Percentiles rank a stretch among this genome's conserved stretches.
phyloP scores from a whole-genome alignment of 2,329 filamentous ascomycete species.

The Waltergamsia citrina region DNA sequence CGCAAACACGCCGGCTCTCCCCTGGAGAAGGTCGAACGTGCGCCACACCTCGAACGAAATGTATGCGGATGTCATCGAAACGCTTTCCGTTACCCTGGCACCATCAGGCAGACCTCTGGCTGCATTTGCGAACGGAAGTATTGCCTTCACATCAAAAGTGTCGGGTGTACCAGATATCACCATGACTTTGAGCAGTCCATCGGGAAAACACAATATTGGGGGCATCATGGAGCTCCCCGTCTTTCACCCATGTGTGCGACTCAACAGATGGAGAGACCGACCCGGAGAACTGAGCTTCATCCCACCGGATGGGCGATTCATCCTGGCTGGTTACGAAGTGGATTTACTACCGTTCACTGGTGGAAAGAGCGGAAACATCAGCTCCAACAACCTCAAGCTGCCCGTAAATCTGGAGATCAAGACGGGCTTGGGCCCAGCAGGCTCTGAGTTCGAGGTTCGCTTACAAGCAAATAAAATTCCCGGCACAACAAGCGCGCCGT shows the following conservation, averaged over 20 bases:
- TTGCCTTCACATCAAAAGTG: conserved; percentile 91
- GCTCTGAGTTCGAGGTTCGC: conserved; percentile 83
- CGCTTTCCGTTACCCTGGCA: conserved; percentile 76
- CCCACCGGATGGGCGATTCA: conserved; percentile 88
- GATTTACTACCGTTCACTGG: conserved; percentile 70
- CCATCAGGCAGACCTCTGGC: conserved; percentile 82
- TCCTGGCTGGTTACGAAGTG: conserved; percentile 89
- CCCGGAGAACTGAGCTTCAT: conserved; percentile 93
- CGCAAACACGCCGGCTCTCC: conserved; percentile 49
- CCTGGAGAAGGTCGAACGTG: conserved; percentile 87
- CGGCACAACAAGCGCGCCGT: conserved; percentile 14
- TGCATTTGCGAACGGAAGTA: conserved; percentile 82
- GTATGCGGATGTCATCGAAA: conserved; percentile 93
- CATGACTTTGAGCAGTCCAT: conserved; percentile 69
- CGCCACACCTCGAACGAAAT: conserved; percentile 94
- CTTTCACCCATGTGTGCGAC: conserved; percentile 89
- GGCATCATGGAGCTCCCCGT: conserved; percentile 78
- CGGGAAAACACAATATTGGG: conserved; percentile 66
- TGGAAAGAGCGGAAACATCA: conserved; percentile 43
- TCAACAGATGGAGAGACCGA: conserved; percentile 81
- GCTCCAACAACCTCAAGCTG: conserved; percentile 60
- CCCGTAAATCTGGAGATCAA: conserved; percentile 76
- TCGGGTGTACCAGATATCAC: conserved; percentile 90
- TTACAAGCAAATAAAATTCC: conserved; percentile 63
- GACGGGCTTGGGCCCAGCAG: conserved; percentile 64